Evolutionary conservation across 148 eudicot genomes (phyloP).

Genomic region (Arbutus unedo): DNA sequence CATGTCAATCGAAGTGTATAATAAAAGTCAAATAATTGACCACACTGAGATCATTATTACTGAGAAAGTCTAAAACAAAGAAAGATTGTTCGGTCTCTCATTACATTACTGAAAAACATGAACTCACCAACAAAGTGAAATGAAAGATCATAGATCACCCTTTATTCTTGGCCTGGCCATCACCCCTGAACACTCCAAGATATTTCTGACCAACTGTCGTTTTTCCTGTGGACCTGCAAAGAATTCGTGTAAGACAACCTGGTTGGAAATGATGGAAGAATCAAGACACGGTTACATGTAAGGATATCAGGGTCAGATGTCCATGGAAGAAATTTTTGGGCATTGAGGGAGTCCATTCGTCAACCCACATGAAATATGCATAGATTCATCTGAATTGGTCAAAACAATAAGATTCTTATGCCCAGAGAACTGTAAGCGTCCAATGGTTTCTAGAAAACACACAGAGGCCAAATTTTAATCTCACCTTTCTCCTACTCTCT

Average conservation of each 20-base stretch:
- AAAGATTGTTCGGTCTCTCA: constrained; percentile 21
- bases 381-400: background rate
- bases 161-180: constrained; percentile 8
- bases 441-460: too few species aligned
- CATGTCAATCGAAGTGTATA: constrained; percentile 39
- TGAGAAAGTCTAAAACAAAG: constrained; percentile 15
- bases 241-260: background rate
- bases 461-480: background rate
- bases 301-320: too few species aligned
- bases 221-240: constrained; percentile 12
- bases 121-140: constrained; percentile 39
- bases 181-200: constrained; percentile 4
- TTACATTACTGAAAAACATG: constrained; percentile 33
- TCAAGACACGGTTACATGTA: background rate
- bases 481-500: background rate
- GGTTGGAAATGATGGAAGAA: background rate
- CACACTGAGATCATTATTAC: constrained; percentile 22
- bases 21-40: background rate
- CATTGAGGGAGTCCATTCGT: too few species aligned
- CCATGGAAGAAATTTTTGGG: too few species aligned
- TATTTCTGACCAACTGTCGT: background rate
- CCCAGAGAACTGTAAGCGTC: background rate
- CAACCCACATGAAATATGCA: background rate
- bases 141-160: constrained; percentile 20
- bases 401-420: background rate